Percentiles rank a stretch among this genome's conserved stretches.
Conservation (phyloP, 179 eudicot species). For the Sideroxylon spinosum region DNA sequence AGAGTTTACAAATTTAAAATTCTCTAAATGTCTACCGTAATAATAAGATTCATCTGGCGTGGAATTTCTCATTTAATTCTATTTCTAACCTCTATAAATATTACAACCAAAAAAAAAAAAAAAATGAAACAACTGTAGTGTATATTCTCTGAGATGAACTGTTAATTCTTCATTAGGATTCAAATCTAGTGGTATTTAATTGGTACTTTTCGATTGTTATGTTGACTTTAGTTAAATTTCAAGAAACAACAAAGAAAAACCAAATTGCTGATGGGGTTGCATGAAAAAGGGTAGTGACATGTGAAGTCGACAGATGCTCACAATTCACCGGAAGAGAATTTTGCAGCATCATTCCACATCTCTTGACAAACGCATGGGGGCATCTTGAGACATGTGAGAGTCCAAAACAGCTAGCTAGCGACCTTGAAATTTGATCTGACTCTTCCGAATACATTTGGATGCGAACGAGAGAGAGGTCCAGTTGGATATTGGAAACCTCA, state of each 20-base stretch:
- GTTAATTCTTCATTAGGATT: no score
- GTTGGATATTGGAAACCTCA: slow-evolving; percentile 7
- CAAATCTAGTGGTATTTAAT: background rate
- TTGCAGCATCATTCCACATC: no score
- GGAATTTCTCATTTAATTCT: background rate
- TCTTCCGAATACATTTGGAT: background rate
- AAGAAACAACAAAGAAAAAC: no score
- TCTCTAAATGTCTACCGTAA: no score
- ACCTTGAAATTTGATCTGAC: slow-evolving; percentile 7
- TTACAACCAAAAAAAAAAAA: no score
- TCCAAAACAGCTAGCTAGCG: background rate
- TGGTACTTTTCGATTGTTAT: no score
- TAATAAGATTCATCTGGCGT: no score
- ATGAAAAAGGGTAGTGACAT: no score
- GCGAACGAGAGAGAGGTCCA: background rate
- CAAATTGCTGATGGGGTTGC: background rate
- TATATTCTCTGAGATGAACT: background rate
- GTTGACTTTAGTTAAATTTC: background rate
- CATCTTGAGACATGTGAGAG: background rate
- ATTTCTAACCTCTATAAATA: background rate
- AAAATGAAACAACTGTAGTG: background rate
- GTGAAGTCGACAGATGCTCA: no score
- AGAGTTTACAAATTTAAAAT: no score
- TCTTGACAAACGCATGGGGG: background rate
- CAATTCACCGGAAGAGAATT: background rate